phyloP scores from a whole-genome alignment of 768 basidiomycete genomes.

The Mycena indigotica region DNA sequence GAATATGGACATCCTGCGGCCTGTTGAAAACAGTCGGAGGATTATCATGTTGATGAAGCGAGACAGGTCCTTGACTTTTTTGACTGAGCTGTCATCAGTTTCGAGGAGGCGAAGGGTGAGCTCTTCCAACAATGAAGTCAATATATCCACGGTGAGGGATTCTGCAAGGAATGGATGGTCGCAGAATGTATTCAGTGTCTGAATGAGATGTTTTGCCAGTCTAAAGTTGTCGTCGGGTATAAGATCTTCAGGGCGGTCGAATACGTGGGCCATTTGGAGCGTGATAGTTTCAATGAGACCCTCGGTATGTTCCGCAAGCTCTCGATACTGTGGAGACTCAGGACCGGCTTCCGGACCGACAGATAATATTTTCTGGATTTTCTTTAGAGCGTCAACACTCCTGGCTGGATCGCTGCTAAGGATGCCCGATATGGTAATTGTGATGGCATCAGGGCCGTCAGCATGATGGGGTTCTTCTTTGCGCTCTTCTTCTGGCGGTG shows the following conservation, averaged over 20 bases:
- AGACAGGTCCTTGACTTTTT: constrained; percentile 89
- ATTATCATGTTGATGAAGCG: constrained; percentile 99
- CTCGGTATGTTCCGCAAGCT: constrained; percentile 77
- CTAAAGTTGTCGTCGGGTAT: constrained; percentile 81
- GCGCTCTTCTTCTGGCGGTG: constrained; percentile 30
- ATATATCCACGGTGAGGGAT: constrained; percentile 79
- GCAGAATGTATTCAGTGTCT: constrained; percentile 93
- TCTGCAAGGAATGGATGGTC: constrained; percentile 88
- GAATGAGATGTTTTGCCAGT: constrained; percentile 95
- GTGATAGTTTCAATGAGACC: constrained; percentile 89
- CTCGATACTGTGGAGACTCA: constrained; percentile 69
- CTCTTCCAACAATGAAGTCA: constrained; percentile 89
- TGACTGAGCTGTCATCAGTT: constrained; percentile 84
- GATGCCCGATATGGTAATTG: constrained; percentile 84
- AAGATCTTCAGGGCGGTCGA: constrained; percentile 78
- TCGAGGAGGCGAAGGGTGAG: constrained; percentile 88
- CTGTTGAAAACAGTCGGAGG: constrained; percentile 88
- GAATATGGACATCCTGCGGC: constrained; percentile 87
- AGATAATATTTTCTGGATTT: constrained; percentile 83
- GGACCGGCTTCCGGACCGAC: constrained; percentile 74
- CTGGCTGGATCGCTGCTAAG: constrained; percentile 82
- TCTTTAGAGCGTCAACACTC: constrained; percentile 93
- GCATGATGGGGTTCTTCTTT: constrained; percentile 35
- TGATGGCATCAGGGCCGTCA: constrained; percentile 60
- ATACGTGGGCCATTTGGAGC: constrained; percentile 88